Conservation (phyloP, 2,329 filamentous ascomycete genomes). For the Periconia digitata region DNA sequence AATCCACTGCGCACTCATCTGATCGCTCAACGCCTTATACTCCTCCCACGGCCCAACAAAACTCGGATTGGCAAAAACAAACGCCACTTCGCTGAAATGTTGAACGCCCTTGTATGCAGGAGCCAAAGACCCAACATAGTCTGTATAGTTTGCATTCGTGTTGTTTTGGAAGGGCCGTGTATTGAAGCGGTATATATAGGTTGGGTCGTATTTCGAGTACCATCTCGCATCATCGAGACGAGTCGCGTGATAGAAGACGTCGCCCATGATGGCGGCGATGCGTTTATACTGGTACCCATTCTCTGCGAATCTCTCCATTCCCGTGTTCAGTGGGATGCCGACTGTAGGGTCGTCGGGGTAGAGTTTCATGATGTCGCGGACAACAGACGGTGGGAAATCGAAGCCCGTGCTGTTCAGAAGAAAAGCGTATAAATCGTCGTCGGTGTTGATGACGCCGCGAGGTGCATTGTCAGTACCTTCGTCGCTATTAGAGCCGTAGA, state of each 20-base stretch:
- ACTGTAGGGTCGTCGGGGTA: conserved; percentile 38
- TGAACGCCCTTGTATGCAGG: conserved; percentile 50
- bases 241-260: conserved; percentile 60
- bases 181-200: conserved; percentile 66
- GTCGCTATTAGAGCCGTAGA: conserved; percentile 66
- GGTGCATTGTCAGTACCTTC: conserved; percentile 64
- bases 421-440: conserved; percentile 48
- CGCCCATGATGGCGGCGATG: conserved; percentile 54
- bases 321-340: conserved; percentile 38
- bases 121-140: conserved; percentile 48
- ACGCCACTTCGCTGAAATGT: conserved; percentile 57
- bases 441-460: conserved; percentile 57
- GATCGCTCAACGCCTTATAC: conserved; percentile 45
- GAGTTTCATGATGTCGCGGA: conserved; percentile 34
- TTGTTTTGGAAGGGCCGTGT: conserved; percentile 34
- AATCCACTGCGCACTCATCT: conserved; percentile 51
- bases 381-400: conserved; percentile 30
- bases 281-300: conserved; percentile 56
- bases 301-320: conserved; percentile 31
- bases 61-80: conserved; percentile 49
- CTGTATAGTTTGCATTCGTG: conserved; percentile 33
- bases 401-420: conserved; percentile 38
- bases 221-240: conserved; percentile 47
- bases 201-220: conserved; percentile 51
- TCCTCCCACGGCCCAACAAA: conserved; percentile 42